These are phyloP conservation scores for Beauveria varroae DNA, from an alignment of 2,329 filamentous ascomycete genomes.

Conservation along the genomic window DNA sequence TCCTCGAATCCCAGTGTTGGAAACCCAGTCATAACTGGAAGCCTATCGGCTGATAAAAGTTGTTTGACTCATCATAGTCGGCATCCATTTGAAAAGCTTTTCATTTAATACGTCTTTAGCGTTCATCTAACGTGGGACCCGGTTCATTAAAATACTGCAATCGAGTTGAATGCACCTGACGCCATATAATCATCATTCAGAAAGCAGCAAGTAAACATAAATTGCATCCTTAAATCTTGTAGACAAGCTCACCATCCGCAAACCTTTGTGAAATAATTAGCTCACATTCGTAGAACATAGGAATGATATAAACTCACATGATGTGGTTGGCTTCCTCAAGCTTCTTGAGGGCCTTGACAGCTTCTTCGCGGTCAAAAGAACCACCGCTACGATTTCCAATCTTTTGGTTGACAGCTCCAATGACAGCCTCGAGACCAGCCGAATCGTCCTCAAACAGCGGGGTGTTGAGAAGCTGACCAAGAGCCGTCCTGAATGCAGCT, in stretches of 20 bases:
- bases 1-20: neutral
- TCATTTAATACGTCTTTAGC: slow-evolving; percentile 8
- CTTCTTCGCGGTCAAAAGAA: slow-evolving; percentile 65
- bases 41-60: neutral
- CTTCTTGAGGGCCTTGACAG: slow-evolving; percentile 65
- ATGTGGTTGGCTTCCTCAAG: slow-evolving; percentile 83
- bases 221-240: slow-evolving; percentile 50
- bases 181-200: neutral
- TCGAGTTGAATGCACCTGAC: neutral
- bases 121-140: neutral
- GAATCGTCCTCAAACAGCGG: slow-evolving; percentile 82
- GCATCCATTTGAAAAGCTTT: slow-evolving; percentile 7
- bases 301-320: slow-evolving; percentile 58
- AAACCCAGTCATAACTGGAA: neutral
- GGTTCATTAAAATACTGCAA: neutral
- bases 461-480: slow-evolving; percentile 77
- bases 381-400: slow-evolving; percentile 46
- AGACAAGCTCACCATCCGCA: slow-evolving; percentile 57
- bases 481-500: slow-evolving; percentile 65
- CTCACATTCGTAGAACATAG: neutral
- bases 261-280: slow-evolving; percentile 35
- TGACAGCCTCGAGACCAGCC: slow-evolving; percentile 65
- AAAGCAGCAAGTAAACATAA: neutral
- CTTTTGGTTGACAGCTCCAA: slow-evolving; percentile 71
- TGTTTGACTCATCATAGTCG: slow-evolving; percentile 7